phyloP scores from a whole-genome alignment of 2,329 filamentous ascomycete species.

The Lachnellula arida region DNA sequence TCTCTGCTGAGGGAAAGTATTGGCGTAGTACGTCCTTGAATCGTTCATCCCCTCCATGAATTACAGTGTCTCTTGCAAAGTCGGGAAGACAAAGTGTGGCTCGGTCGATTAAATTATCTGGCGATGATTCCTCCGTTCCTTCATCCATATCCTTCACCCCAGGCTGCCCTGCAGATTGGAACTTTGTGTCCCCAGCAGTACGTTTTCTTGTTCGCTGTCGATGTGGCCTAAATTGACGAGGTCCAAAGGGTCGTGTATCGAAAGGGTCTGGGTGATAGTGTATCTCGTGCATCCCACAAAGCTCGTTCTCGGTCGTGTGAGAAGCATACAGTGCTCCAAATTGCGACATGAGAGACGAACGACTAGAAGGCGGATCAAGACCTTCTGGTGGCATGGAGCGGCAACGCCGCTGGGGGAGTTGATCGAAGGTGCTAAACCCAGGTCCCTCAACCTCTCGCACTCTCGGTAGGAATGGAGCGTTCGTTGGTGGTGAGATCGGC shows the following conservation, averaged over 20 bases:
- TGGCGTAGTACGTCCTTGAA: constrained; percentile 26
- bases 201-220: constrained; percentile 22
- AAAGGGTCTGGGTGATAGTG: constrained; percentile 7
- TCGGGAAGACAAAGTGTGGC: constrained; percentile 28
- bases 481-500: too few species aligned
- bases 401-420: too few species aligned
- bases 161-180: constrained; percentile 3
- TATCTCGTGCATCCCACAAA: constrained; percentile 24
- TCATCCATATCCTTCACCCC: constrained; percentile 17
- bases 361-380: neutral
- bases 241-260: constrained; percentile 17
- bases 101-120: constrained; percentile 22
- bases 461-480: too few species aligned
- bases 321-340: constrained; percentile 8
- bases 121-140: constrained; percentile 4
- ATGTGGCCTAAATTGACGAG: constrained; percentile 24
- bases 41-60: constrained; percentile 28
- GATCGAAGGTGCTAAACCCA: too few species aligned
- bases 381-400: neutral
- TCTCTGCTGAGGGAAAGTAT: constrained; percentile 46
- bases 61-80: constrained; percentile 20
- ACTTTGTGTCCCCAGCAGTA: constrained; percentile 13
- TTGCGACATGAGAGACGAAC: neutral
- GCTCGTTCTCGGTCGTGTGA: constrained; percentile 3
- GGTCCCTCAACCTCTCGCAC: too few species aligned